Conservation (phyloP, 495 filamentous ascomycete genomes). For the Penicillium canescens region DNA sequence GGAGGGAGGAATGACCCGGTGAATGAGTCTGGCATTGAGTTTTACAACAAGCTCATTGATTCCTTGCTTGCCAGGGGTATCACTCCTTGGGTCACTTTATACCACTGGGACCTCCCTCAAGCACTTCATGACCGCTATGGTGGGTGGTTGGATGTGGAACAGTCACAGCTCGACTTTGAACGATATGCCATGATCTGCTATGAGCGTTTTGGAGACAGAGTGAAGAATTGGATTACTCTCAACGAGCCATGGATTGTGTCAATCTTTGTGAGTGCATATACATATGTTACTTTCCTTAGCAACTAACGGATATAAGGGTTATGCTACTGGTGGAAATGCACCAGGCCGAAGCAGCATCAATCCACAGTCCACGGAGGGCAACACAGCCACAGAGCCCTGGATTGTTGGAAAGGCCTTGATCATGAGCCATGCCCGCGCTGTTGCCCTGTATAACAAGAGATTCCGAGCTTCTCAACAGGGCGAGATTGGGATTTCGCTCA, state of each 20-base stretch:
- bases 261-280: slow-evolving; percentile 26
- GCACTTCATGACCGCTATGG: slow-evolving; percentile 42
- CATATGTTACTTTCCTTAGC: background rate
- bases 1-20: slow-evolving; percentile 31
- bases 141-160: slow-evolving; percentile 37
- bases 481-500: slow-evolving; percentile 17
- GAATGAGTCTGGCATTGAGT: slow-evolving; percentile 39
- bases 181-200: slow-evolving; percentile 42
- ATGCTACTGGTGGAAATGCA: slow-evolving; percentile 16
- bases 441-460: slow-evolving; percentile 36
- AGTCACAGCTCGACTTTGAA: slow-evolving; percentile 43
- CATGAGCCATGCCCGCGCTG: slow-evolving; percentile 39
- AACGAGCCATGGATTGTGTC: slow-evolving; percentile 49
- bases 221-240: slow-evolving; percentile 50
- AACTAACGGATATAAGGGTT: slow-evolving; percentile 5
- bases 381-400: slow-evolving; percentile 40
- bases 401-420: slow-evolving; percentile 40
- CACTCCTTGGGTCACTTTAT: slow-evolving; percentile 44
- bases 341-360: slow-evolving; percentile 16
- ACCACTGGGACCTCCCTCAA: slow-evolving; percentile 51
- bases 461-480: slow-evolving; percentile 32
- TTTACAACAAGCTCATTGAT: slow-evolving; percentile 44
- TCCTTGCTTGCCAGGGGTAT: slow-evolving; percentile 36
- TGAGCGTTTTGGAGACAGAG: slow-evolving; percentile 35
- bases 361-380: slow-evolving; percentile 26